Percentiles rank a stretch among this genome's conserved stretches.
phyloP scores from a whole-genome alignment of 108 stramenopile species.

The Nannochloropsis oceanica region DNA sequence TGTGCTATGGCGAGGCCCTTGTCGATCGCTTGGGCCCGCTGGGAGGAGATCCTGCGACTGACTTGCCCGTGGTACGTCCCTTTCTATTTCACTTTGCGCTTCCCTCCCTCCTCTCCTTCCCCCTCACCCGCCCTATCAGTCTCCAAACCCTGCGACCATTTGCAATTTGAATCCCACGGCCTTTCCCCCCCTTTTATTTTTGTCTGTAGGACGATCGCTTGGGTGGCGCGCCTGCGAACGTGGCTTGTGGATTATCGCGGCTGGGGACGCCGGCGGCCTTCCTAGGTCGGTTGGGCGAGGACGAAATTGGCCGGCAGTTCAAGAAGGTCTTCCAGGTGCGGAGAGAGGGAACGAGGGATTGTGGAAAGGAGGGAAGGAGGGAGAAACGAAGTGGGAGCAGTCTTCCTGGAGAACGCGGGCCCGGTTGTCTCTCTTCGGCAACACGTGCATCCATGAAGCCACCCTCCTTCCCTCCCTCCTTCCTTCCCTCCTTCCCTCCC shows the following conservation, averaged over 20 bases:
- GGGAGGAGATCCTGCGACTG: background rate
- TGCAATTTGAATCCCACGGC: no score
- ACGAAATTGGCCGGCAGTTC: background rate
- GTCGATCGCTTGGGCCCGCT: background rate
- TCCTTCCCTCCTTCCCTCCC: background rate
- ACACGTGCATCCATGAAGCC: background rate
- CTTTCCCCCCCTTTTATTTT: background rate
- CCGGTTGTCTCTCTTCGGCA: no score
- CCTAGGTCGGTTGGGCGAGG: conserved; percentile 13
- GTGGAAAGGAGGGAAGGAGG: background rate
- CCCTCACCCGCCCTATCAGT: no score
- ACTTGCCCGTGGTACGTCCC: background rate
- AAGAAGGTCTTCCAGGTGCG: background rate
- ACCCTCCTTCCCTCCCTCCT: background rate
- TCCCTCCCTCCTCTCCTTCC: background rate
- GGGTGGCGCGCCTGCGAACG: conserved; percentile 30
- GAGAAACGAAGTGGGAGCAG: no score
- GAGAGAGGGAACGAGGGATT: background rate
- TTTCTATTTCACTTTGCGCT: background rate
- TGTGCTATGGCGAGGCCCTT: background rate
- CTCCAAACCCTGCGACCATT: no score
- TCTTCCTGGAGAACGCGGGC: no score
- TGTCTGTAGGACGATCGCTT: background rate
- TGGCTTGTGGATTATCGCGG: conserved; percentile 26
- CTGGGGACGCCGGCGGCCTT: conserved; percentile 10